Base-by-base conservation (phyloP, 441 rosid species). In the Oxalis stricta region DNA sequence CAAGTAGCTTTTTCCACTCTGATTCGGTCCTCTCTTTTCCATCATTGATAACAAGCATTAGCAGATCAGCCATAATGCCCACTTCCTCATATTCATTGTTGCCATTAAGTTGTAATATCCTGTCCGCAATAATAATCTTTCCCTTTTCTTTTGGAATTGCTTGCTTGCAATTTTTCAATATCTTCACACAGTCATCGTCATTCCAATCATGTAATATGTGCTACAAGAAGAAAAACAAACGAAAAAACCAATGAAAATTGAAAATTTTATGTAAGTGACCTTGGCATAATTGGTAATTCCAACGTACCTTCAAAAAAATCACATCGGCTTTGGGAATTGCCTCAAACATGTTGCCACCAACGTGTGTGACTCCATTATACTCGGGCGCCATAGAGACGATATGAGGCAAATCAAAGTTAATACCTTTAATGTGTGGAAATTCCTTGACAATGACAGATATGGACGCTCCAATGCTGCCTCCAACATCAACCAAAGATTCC, bases 321-420 rank as follows among this genome's bases (percentile, higher is more conserved):
- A 68, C 75, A 48, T 70, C 79, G 1, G 76, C 73, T 1, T 18
- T 33, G 2, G 80, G 76, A 35, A 73, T 53, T 34, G 50, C 44
- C 2, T 50, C 38, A 20, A 75, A 69, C 71, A 75, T 69, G 52
- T 50, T 55, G 1, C 82, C 82, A 0, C 51, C 78, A n/a, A 61
- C 50, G 24, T 63, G 75, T 1, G 46, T 7, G 18, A 75, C 75
- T 2, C 73, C 73, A 0, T 30, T 24, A 15, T 46, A 3, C 0
- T 8, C 2, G 0, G 71, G 66, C 1, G 77, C 77, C 0, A 54
- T 46, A 10, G 64, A 53, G 1, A 71, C 39, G 0, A 69, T 71
- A 26, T 69, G 77, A 0, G 64, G 68, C 52, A 70, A 34, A 58
- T 73, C 80, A 5, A 61, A 70, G 55, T 70, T 64, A 5, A 52